Conservation (phyloP, 176 grass and related monocot species). For the Stipa capillata region DNA sequence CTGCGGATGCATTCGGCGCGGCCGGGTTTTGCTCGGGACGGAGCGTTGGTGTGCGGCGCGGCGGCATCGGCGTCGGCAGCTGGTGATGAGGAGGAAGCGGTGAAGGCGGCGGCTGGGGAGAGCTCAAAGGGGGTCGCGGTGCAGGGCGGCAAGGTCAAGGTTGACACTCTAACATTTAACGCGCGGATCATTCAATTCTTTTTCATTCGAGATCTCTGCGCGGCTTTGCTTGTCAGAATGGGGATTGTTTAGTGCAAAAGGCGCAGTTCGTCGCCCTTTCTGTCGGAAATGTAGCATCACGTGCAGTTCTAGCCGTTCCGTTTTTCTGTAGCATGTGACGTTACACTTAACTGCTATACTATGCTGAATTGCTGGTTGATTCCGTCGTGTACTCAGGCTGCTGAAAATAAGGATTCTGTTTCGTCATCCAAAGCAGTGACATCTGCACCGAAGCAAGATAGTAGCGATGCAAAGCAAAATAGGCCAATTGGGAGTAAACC, state of each 20-base stretch:
- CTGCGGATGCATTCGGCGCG: slow-evolving; percentile 20
- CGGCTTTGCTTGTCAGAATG: background rate
- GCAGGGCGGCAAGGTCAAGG: slow-evolving; percentile 19
- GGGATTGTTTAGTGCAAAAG: background rate
- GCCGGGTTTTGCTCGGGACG: background rate
- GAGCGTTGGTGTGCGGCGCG: background rate
- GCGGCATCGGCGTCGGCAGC: background rate
- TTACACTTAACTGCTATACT: background rate
- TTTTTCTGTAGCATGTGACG: background rate
- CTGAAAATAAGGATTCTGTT: background rate
- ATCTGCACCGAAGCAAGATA: background rate
- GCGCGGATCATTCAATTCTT: background rate
- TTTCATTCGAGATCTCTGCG: background rate
- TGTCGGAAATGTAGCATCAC: slow-evolving; percentile 12
- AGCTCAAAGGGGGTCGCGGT: background rate
- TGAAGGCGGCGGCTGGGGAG: background rate
- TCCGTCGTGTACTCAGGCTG: background rate
- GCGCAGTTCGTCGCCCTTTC: background rate
- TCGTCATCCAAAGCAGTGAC: slow-evolving; percentile 11
- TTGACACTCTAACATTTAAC: background rate
- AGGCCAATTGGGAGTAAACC: background rate
- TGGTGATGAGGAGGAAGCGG: background rate
- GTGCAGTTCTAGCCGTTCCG: background rate
- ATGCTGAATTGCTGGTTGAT: background rate
- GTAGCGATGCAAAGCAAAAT: slow-evolving; percentile 4